Evolutionary conservation across 2,329 filamentous ascomycete species (phyloP), one percentile per base, ranked within the genome.

Genomic region (Colletotrichum destructivum): DNA sequence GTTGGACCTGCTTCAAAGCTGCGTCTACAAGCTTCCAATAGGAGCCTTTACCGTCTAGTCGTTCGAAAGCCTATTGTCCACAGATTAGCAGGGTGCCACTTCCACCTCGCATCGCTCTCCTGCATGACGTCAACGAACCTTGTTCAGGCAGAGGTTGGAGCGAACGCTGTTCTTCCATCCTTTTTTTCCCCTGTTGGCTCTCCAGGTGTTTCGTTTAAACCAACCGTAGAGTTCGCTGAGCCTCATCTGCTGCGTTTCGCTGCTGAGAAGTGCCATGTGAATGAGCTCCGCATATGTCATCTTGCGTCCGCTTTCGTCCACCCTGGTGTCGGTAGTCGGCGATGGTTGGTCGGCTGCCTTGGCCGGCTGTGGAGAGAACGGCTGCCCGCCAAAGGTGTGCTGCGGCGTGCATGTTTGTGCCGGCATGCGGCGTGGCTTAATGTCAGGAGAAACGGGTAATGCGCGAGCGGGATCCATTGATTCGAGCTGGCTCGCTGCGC

Each of bases 121-220:
- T 23, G 6, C 2, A 7, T 47, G 2, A 18, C 18, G n/a, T 16
- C 21, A 1, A 15, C 31, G 13, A n/a, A 66, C 62, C 31, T 66
- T 6, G 15, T 66, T 66, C n/a, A 59, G 5, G 42, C 44, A 15
- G 18, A 57, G 23, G 62, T 66, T 66, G 0, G 11, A 66, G 31
- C 13, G 5, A n/a, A 66, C 26, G 44, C 54, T 66, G 44, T 59
- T 66, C 26, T 66, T 51, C 21, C 9, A 66, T 57, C 21, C n/a
- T 57, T 66, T n/a, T 2, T 49, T 8, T 15, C 2, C 31, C 15
- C 4, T 51, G 15, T 51, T 51, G 18, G 54, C 62, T 51, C 31
- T 66, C 31, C 3, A 21, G 16, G 54, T 66, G 44, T 66, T 66
- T 42, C 49, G 0, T 6, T 51, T 3, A 51, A 66, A 66, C 44